A percentile compares a stretch with the other conserved stretches of the same genome.
Evolutionary conservation across 2,329 filamentous ascomycete genomes (phyloP).

Genomic region (Exophiala bonariae): DNA sequence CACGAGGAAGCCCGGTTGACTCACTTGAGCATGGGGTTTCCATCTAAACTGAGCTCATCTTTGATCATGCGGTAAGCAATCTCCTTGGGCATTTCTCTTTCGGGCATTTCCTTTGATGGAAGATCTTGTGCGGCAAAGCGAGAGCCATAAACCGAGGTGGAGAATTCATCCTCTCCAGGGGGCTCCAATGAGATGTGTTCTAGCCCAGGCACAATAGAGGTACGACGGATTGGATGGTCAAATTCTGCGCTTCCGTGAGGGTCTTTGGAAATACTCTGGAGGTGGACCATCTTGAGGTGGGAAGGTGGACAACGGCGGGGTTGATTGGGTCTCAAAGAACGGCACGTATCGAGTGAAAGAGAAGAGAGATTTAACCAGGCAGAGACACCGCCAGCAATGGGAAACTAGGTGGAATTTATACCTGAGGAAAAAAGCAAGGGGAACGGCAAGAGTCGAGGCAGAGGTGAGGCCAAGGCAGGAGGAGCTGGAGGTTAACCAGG

Average conservation of each 20-base stretch:
- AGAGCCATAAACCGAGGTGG: slow-evolving; percentile 83
- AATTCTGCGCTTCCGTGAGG: slow-evolving; percentile 12
- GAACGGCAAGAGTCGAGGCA: neutral
- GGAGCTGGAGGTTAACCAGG: no score
- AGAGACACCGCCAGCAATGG: neutral
- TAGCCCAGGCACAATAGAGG: slow-evolving; percentile 27
- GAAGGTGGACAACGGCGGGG: neutral
- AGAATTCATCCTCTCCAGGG: slow-evolving; percentile 53
- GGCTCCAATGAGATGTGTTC: slow-evolving; percentile 41
- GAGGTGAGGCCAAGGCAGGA: no score
- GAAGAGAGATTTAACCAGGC: neutral
- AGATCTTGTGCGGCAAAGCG: slow-evolving; percentile 79
- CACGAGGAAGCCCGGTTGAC: slow-evolving; percentile 7
- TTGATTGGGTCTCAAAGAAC: no score
- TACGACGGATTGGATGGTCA: slow-evolving; percentile 13
- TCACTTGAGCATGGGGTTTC: slow-evolving; percentile 75
- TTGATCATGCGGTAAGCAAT: slow-evolving; percentile 97
- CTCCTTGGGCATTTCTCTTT: slow-evolving; percentile 84
- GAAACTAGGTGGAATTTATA: neutral
- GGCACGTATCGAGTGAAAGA: no score
- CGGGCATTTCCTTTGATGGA: slow-evolving; percentile 82
- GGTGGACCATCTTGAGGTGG: slow-evolving; percentile 41
- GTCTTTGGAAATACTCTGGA: slow-evolving; percentile 40
- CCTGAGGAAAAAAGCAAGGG: neutral
- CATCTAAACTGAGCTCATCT: slow-evolving; percentile 88